These are phyloP conservation scores for Scheffersomyces parashehatae DNA, from an alignment of 1,139 yeast species.

Conservation along the genomic window DNA sequence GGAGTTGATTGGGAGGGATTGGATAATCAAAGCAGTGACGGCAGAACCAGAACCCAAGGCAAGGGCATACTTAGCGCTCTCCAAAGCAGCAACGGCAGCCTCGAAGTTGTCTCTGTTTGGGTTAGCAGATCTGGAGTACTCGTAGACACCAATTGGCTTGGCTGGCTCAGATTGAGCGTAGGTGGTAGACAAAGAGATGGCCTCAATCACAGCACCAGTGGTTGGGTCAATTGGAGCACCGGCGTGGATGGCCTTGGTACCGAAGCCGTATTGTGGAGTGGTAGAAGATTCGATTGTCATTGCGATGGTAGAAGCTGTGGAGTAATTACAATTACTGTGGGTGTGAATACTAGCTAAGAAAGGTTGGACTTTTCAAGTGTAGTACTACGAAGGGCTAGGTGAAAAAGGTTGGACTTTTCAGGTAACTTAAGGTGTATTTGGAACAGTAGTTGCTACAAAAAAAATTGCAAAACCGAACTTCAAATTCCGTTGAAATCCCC, in stretches of 20 bases:
- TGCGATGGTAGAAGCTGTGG: background rate
- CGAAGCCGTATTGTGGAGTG: constrained; percentile 47
- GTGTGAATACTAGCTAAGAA: constrained; percentile 10
- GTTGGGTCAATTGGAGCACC: constrained; percentile 73
- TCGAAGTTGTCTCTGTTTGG: constrained; percentile 88
- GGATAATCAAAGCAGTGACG: constrained; percentile 76
- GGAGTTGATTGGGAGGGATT: constrained; percentile 69
- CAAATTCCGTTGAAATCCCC: no score
- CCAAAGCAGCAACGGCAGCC: constrained; percentile 76
- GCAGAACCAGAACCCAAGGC: constrained; percentile 89
- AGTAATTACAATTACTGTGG: constrained; percentile 1
- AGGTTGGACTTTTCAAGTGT: constrained; percentile 11
- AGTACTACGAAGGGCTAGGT: no score
- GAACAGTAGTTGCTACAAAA: no score
- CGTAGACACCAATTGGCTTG: constrained; percentile 75
- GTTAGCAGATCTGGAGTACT: constrained; percentile 85
- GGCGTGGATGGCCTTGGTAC: constrained; percentile 82
- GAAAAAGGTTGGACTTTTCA: no score
- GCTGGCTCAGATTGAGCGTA: constrained; percentile 81
- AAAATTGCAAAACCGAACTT: no score
- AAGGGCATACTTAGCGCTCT: constrained; percentile 73
- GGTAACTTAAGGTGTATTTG: no score
- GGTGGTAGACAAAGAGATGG: constrained; percentile 83
- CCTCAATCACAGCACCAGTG: constrained; percentile 88
- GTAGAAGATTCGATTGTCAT: constrained; percentile 11